Evolutionary conservation across 1,284 basidiomycete species (phyloP).

Genomic region (Marasmius sp.): DNA sequence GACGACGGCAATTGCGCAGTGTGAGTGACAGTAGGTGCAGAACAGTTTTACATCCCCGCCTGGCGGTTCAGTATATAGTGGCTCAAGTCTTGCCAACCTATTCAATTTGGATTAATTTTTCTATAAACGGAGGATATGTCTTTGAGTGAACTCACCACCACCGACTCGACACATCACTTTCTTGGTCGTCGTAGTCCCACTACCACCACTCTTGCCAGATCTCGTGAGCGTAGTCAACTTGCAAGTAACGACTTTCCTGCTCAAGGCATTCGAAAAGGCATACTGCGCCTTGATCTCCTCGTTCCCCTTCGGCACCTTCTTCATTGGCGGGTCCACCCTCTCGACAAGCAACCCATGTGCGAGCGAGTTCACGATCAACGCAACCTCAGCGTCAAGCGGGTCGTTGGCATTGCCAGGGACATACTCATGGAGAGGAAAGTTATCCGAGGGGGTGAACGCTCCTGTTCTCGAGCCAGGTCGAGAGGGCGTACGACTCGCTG

Average conservation of each 20-base stretch:
- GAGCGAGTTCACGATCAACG: conserved; percentile 71
- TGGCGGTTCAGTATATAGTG: conserved; percentile 77
- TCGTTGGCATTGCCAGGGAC: conserved; percentile 69
- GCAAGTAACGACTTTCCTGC: conserved; percentile 75
- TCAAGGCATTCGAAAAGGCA: conserved; percentile 70
- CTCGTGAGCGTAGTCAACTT: conserved; percentile 77
- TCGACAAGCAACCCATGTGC: conserved; percentile 75
- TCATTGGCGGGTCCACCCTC: conserved; percentile 74
- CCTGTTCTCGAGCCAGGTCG: conserved; percentile 67
- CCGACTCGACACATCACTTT: conserved; percentile 87
- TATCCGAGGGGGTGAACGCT: conserved; percentile 59
- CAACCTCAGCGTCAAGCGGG: conserved; percentile 81
- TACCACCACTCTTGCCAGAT: conserved; percentile 48
- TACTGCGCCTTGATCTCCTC: conserved; percentile 47
- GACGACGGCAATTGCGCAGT: neutral
- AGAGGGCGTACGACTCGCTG: conserved; percentile 54
- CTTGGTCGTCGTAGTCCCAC: conserved; percentile 49
- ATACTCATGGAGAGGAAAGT: conserved; percentile 60
- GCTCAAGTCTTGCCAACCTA: conserved; percentile 86
- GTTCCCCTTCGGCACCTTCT: neutral
- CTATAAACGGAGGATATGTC: conserved; percentile 11
- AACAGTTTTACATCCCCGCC: conserved; percentile 43
- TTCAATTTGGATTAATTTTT: conserved; percentile 11
- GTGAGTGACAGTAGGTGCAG: neutral
- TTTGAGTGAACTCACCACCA: conserved; percentile 54